Evolutionary conservation across 495 filamentous ascomycete genomes (phyloP), one percentile per base, ranked within the genome.

Genomic region (Podospora comata): DNA sequence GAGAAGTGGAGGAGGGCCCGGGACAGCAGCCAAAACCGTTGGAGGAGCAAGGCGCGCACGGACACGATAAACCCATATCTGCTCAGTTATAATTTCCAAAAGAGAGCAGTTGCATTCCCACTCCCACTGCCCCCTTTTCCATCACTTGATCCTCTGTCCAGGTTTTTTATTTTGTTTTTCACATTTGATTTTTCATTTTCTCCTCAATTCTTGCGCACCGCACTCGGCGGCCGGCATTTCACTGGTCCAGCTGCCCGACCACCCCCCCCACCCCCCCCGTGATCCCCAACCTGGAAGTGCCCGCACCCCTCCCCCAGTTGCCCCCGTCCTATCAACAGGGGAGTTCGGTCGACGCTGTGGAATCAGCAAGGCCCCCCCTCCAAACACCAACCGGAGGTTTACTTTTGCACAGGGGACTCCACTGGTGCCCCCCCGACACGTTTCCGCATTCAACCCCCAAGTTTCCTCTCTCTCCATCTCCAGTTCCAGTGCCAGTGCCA

Each of bases 371-470:
- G 26, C 20, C 54, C 34, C 65, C 67, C 68, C 30, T 1, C 30
- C 30, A 32, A 32, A 48, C 39, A 48, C 70, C 55, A 70, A 67
- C 68, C 70, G 68, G 70, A 70, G 71, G 68, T 66, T 74, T 74
- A 72, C 66, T 66, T 74, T 74, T 75, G 68, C 62, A 48, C 5
- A 68, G 71, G 71, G 64, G 71, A 48, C 68, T 63, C 73, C 67
- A 71, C 68, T 55, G 62, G 60, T 48, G 30, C 44, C 30, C 44
- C 66, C 53, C 56, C 63, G 55, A 69, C 44, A 23, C 67, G 54
- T 48, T 67, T 60, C 66, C 65, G 65, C 68, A 53, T 60, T 63
- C 63, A 62, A 67, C 68, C 66, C 27, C 60, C 65, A 56, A 19
- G n/a, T 26, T 26, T 26, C 55, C 55, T 23, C 23, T 23, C 23